A percentile compares a stretch with the other conserved stretches of the same genome.
phyloP scores from a whole-genome alignment of 768 basidiomycete species.

The Pholiota molesta region DNA sequence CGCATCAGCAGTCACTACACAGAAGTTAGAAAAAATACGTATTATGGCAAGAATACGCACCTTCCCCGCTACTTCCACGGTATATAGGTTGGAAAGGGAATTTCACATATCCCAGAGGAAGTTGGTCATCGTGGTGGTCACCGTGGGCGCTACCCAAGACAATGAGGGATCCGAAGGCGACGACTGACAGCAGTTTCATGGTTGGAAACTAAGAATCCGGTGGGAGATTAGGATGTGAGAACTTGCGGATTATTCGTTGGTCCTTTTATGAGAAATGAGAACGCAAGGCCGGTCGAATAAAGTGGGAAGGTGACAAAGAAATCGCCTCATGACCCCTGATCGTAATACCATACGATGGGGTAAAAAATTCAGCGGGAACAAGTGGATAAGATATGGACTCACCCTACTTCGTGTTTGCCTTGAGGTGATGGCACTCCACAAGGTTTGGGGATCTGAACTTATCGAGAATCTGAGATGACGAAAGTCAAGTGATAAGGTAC shows the following conservation, averaged over 20 bases:
- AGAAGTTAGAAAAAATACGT: not conserved
- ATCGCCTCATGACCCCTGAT: constrained; percentile 22
- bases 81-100: constrained; percentile 66
- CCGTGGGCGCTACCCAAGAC: constrained; percentile 30
- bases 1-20: constrained; percentile 73
- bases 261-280: constrained; percentile 17
- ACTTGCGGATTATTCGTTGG: not conserved
- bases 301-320: constrained; percentile 12
- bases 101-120: constrained; percentile 68
- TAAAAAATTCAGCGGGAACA: constrained; percentile 22
- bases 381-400: constrained; percentile 17
- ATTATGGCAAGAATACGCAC: constrained; percentile 32
- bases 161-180: constrained; percentile 27
- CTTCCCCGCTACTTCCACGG: constrained; percentile 58
- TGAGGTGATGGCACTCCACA: constrained; percentile 44
- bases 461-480: constrained; percentile 18
- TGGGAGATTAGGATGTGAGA: constrained; percentile 4
- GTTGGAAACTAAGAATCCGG: not conserved
- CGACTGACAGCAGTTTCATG: constrained; percentile 24
- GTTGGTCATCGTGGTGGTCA: constrained; percentile 50
- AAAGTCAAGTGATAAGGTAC: constrained; percentile 27
- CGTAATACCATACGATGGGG: constrained; percentile 22
- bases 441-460: constrained; percentile 18
- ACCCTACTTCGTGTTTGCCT: constrained; percentile 48
- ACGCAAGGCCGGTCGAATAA: constrained; percentile 8